These are phyloP conservation scores for Rhizophora apiculata DNA, from an alignment of 345 rosid genomes.

Conservation along the genomic window DNA sequence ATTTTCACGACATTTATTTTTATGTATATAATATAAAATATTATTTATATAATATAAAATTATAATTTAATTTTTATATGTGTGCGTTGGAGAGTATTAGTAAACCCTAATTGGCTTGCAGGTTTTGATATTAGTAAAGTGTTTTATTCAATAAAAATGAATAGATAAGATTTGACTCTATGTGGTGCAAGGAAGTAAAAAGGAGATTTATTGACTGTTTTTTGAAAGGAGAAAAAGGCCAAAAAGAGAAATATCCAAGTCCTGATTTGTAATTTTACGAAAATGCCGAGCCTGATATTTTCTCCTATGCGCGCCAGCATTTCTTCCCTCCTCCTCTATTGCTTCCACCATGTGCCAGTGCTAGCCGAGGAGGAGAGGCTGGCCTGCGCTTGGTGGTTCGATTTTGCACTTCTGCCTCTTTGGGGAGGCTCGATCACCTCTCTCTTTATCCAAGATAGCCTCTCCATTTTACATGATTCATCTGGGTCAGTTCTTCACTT, in stretches of 20 bases:
- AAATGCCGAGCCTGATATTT: not conserved
- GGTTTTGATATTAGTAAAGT: too few relatives aligned
- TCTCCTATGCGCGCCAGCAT: not conserved
- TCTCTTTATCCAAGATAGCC: too few relatives aligned
- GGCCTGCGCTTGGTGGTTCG: not conserved
- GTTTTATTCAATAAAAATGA: too few relatives aligned
- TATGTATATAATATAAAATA: too few relatives aligned
- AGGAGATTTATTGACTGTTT: not conserved
- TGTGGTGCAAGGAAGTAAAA: too few relatives aligned
- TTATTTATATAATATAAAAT: too few relatives aligned
- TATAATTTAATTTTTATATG: too few relatives aligned
- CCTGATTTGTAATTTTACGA: not conserved
- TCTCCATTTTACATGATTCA: not conserved
- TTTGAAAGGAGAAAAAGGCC: not conserved
- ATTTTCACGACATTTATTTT: too few relatives aligned
- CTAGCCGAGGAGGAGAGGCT: not conserved
- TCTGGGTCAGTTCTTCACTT: not conserved
- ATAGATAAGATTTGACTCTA: too few relatives aligned
- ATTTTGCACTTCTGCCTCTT: not conserved
- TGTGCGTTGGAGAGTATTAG: too few relatives aligned
- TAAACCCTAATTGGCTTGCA: too few relatives aligned
- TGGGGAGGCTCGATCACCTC: too few relatives aligned
- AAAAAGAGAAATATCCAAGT: not conserved
- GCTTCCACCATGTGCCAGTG: not conserved
- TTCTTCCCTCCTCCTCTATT: not conserved